phyloP scores from a whole-genome alignment of 2,329 filamentous ascomycete genomes.

The Coniochaeta sp. region DNA sequence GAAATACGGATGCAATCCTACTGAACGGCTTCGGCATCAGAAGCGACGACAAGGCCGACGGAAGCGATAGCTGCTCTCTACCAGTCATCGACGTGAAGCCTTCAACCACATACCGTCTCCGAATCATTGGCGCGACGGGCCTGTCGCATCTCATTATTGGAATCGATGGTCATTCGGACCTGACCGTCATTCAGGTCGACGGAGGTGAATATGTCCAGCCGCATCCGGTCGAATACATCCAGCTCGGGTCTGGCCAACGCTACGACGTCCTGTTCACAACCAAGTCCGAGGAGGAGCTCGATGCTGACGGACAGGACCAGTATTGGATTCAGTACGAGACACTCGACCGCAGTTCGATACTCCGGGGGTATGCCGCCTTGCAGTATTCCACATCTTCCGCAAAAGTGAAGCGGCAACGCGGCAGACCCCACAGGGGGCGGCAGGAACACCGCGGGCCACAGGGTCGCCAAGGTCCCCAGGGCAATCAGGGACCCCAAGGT shows the following conservation, averaged over 20 bases:
- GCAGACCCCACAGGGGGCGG: neutral
- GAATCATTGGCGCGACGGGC: conserved; percentile 51
- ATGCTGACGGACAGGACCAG: conserved; percentile 23
- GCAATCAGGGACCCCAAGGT: neutral
- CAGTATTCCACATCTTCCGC: neutral
- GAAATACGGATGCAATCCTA: conserved; percentile 43
- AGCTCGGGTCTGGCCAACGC: conserved; percentile 52
- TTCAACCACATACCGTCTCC: conserved; percentile 52
- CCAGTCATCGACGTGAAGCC: conserved; percentile 52
- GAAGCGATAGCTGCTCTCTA: conserved; percentile 31
- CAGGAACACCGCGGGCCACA: neutral
- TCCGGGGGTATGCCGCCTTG: neutral
- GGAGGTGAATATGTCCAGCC: conserved; percentile 47
- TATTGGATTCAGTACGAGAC: conserved; percentile 39
- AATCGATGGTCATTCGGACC: conserved; percentile 47
- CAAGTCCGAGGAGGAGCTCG: conserved; percentile 39
- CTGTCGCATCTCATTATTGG: conserved; percentile 46
- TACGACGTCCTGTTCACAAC: conserved; percentile 49
- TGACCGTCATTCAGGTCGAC: conserved; percentile 56
- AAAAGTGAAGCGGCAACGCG: neutral
- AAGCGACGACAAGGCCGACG: conserved; percentile 20
- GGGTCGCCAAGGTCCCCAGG: neutral
- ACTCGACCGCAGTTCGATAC: conserved; percentile 20
- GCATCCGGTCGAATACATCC: conserved; percentile 38
- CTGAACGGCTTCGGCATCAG: conserved; percentile 50